Base-by-base conservation (phyloP, 768 basidiomycete species). In the Lactifluus pinguis region DNA sequence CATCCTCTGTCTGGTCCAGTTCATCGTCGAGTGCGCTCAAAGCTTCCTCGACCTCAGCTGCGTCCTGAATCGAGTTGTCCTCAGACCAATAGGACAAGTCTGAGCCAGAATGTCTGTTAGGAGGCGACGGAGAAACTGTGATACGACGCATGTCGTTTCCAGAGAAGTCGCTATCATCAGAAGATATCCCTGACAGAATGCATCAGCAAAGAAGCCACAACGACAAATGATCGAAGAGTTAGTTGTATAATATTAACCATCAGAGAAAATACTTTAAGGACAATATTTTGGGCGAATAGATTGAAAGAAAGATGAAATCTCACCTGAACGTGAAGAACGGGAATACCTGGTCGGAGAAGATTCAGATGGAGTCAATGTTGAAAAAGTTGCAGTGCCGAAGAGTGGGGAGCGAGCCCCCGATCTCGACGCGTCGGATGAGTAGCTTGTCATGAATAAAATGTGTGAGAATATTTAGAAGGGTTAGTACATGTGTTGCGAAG, bases 1-100 rank as follows among this genome's bases (percentile, higher is more conserved):
- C 79, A 54, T 85, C 80, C 67, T 89, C 85, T 0, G 85, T 79
- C 48, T 80, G 77, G 58, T 84, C 80, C 32, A 89, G 69, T 57
- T 89, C 84, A 47, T 87, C 74, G 61, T 90, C 88, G 21, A 91
- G 72, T 57, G 80, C 77, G 49, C 76, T 83, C 51, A 91, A 78
- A 15, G 83, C 78, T 19, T 81, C 83, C 70, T 89, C 86, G 17
- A 90, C 86, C 69, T 89, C 77, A 8, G 72, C 76, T 10, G 68
- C 70, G 53, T 80, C 79, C 65, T 72, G 71, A 19, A 77, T 57
- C 1, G 80, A 81, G 62, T 80, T 70, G 63, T 78, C 79, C 60
- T 80, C 89, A 45, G 83, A 79, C 66, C 87, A 80, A 60, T 67
- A 59, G 53, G 59, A 60, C 34, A 67, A 61, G 30, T 68, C 61